Evolutionary conservation across 129 eudicot species (phyloP), one percentile per base, ranked within the genome.

Genomic region (Artemisia argyi): DNA sequence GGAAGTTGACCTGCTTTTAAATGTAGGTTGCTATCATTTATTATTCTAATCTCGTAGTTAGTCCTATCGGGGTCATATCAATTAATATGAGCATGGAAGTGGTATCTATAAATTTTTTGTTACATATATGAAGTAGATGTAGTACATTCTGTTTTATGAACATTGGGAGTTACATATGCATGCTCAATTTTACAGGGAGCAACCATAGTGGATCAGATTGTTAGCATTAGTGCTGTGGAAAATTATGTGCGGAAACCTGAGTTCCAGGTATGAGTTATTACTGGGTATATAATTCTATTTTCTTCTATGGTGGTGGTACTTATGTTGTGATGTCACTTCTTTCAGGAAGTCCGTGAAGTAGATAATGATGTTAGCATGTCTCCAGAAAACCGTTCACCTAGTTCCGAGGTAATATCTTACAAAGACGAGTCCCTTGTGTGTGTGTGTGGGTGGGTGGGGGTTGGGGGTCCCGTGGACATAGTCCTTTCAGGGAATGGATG

Each of bases 131-230:
- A 60, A 61, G 51, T 30, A 28, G 50, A 61, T 77, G 51, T 61
- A 19, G 24, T 35, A 26, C 71, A 44, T 63, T 54, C 42, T 65
- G 19, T 32, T 13, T 26, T 8, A 46, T 39, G 56, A 66, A 44
- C 55, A 18, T 26, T 58, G 32, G 16, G 73, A 16, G 35, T 73
- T 48, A 17, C 52, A 39, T 50, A 19, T 52, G 11, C 77, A 19
- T 7, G 76, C 62, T 80, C 64, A 59, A 12, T 55, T 26, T 72
- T 84, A 48, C 89, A 94, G 99, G 99, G 99, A 68, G 99, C 99
- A 65, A 88, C 94, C 30, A 85, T 94, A n/a, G 96, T 94, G 35
- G 99, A 94, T 73, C 97, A 91, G 84, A 87, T 90, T 75, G 99
- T 94, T 53, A 83, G 79, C 77, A 90, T 94, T 52, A 73, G 84